Base-by-base conservation (phyloP, 2,329 filamentous ascomycete species). In the Pseudonectria buxi region DNA sequence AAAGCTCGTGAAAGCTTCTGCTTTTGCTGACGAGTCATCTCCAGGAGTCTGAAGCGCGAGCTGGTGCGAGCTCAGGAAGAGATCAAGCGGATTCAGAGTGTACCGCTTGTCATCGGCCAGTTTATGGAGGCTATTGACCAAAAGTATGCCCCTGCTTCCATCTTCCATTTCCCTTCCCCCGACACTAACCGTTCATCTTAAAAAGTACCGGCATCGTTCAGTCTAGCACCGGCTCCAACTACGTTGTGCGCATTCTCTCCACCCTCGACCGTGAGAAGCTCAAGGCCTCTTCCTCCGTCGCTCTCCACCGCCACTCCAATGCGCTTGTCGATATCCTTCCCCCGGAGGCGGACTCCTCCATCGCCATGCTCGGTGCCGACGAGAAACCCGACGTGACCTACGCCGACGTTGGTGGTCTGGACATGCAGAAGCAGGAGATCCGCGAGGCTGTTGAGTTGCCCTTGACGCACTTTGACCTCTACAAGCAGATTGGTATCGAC, bases 121-220 rank as follows among this genome's bases (percentile, higher is more conserved):
- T 98, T 98, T 61, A 98, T 98, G 92, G 92, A 98, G 68, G 92
- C 92, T 37, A 98, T 98, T 59, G 92, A 98, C 63, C 92, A 98
- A 68, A 98, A 95, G 87, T 94, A 74, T 62, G 76, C 41, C 33
- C 15, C 26, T 40, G 16, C 32, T 33, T 26, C 18, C 37, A 24
- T 28, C 30, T 14, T 28, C 34, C 16, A 16, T 26, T 15, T 39
- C 28, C 29, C 28, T 14, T 32, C 35, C 27, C 16, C 11, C 6
- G 30, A 35, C 12, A 42, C 45, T 29, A 43, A 28, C 26, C 7
- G n/a, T 13, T 32, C 26, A 14, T 27, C 16, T 36, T 24, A 16
- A 18, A n/a, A 55, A 95, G 88, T 65, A 98, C 92, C 47, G 92
- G 92, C 39, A 98, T 98, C 51, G 92, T 98, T 44, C 92, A 98